Evolutionary conservation across 768 basidiomycete genomes (phyloP), one percentile per base, ranked within the genome.

Genomic region (Leccinum longicurvipes): DNA sequence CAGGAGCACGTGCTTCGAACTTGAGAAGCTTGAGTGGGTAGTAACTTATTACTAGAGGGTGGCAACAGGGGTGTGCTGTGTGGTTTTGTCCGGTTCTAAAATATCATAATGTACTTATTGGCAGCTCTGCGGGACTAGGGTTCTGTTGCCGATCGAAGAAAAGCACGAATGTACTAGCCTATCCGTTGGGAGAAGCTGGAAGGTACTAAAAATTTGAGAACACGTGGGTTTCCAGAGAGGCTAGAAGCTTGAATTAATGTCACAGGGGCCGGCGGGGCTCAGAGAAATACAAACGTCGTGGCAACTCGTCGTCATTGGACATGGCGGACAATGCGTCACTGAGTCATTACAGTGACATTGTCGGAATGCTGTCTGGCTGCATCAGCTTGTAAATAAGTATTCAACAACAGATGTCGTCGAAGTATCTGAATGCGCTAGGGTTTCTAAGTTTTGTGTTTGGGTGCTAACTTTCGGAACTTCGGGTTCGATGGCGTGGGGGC

Each of bases 91-190:
- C 15, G 34, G 17, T 46, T 25, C 44, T 25, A 46, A 46, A 17
- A 10, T 25, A 8, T 8, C 44, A 46, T 25, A 8, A 23, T 14
- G 23, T 14, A 44, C 41, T 23, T n/a, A n/a, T n/a, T n/a, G n/a
- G n/a, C n/a, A n/a, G 14, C 7, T 44, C 42, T 44, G 21, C 14
- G 23, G 19, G 42, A 14, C 15, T n/a, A 15, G 15, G 32, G 17
- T 57, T 57, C 46, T 57, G 45, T 25, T 32, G 21, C 27, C n/a
- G 32, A 39, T 29, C 28, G 21, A 29, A 55, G n/a, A 31, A n/a
- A 17, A n/a, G 36, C n/a, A n/a, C n/a, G 36, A 36, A 36, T n/a
- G 36, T 41, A 51, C 53, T 28, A 34, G 19, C 23, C 32, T 6
- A 53, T 36, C 23, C 14, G 27, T 39, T 15, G 10, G 14, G n/a